Conservation (phyloP, 225 moss, liverwort and hornwort genomes). For the Thuidium tamariscinum region DNA sequence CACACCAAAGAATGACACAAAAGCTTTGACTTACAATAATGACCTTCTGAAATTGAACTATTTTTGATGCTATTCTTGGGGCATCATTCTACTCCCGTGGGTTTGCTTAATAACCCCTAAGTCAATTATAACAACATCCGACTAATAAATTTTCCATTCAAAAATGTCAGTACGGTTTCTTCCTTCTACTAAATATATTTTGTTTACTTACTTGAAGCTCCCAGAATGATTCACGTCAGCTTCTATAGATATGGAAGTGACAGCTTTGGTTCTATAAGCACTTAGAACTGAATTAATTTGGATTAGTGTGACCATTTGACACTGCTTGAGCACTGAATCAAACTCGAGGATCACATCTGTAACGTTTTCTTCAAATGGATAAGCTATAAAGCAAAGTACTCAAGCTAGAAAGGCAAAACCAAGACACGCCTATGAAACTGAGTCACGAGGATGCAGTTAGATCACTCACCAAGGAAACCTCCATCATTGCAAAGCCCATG, state of each 20-base stretch:
- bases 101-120: background rate
- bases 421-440: background rate
- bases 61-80: background rate
- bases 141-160: background rate
- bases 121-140: background rate
- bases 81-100: background rate
- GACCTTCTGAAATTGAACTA: background rate
- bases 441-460: background rate
- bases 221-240: background rate
- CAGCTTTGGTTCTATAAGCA: background rate
- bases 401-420: background rate
- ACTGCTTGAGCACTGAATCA: background rate
- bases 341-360: background rate
- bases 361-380: background rate
- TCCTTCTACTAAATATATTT: background rate
- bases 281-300: background rate
- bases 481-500: constrained; percentile 85
- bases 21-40: background rate
- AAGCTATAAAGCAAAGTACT: background rate
- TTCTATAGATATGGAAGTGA: background rate
- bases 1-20: background rate
- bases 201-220: background rate
- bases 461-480: constrained; percentile 46
- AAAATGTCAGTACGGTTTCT: background rate
- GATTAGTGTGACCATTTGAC: background rate